Evolutionary conservation across 2,329 filamentous ascomycete species (phyloP), one percentile per base, ranked within the genome.

Genomic region (Fusarium sp.): DNA sequence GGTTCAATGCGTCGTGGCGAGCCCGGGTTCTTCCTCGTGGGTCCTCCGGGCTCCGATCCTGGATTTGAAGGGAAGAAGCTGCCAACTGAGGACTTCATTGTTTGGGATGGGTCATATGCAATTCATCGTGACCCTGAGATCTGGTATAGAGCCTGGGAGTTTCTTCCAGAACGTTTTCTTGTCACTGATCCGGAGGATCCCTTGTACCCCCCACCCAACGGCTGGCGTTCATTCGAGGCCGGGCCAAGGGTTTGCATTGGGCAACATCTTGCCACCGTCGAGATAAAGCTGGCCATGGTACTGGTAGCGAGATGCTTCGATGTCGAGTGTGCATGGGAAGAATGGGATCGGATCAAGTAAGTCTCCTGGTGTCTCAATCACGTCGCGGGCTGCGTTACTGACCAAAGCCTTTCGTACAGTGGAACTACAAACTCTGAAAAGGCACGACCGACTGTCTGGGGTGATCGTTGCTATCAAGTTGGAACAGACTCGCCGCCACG

Each of bases 221-320:
- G 87, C 1, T 90, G 84, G 83, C 81, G 86, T 11, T 83, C 87
- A 0, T 91, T 91, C 75, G 85, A 85, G 49, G 81, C 85, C 25
- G 88, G 88, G 0, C 85, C 85, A 7, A 78, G 89, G 15, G 87
- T 86, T 47, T 91, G 89, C 68, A 85, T 91, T 38, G 89, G 88
- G 0, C 86, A 90, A 78, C 52, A 88, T 68, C 80, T 91, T 49
- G 89, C 86, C 6, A 83, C 88, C 78, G 82, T 87, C 16, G 73
- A 75, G 40, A 56, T 75, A 15, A 75, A 72, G 30, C 16, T 75
- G n/a, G 50, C 49, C 11, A 44, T 66, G 44, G 59, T 50, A 5
- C 47, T 75, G 6, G 38, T 64, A n/a, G 70, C 32, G 19, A 73
- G 73, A 49, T 69, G 67, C 10, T 75, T 74, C 35, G 73, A 75